Evolutionary conservation across 2,329 filamentous ascomycete species (phyloP).

Genomic region (Orbilia javanica): DNA sequence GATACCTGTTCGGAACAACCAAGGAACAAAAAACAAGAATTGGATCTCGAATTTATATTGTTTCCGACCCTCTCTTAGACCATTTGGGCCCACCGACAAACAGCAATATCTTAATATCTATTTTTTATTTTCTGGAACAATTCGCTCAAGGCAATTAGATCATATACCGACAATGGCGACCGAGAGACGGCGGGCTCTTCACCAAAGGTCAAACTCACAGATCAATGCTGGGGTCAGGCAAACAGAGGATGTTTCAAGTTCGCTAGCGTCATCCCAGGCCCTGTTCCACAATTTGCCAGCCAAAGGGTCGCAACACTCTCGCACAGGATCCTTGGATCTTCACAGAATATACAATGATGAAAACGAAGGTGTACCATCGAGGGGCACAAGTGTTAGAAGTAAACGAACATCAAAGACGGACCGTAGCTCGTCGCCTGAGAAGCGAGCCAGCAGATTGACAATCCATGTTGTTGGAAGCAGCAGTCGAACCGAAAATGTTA

Average conservation of each 20-base stretch:
- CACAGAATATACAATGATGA: slow-evolving; percentile 52
- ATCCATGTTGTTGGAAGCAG: slow-evolving; percentile 42
- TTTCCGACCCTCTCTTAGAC: slow-evolving; percentile 30
- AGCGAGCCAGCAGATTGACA: slow-evolving; percentile 40
- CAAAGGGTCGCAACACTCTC: slow-evolving; percentile 56
- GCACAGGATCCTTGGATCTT: slow-evolving; percentile 47
- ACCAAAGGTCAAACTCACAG: slow-evolving; percentile 58
- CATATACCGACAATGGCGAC: slow-evolving; percentile 38
- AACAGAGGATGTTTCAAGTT: slow-evolving; percentile 57
- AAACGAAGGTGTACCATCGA: slow-evolving; percentile 51
- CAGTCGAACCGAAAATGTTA: slow-evolving; percentile 46
- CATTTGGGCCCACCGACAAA: slow-evolving; percentile 46
- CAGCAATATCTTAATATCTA: slow-evolving; percentile 43
- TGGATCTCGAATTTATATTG: slow-evolving; percentile 34
- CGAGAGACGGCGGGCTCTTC: slow-evolving; percentile 55
- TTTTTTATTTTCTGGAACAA: slow-evolving; percentile 44
- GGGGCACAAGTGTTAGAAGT: slow-evolving; percentile 57
- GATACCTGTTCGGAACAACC: slow-evolving; percentile 45
- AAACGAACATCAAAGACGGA: slow-evolving; percentile 56
- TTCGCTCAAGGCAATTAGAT: slow-evolving; percentile 40
- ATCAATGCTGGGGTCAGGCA: slow-evolving; percentile 58
- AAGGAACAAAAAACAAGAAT: slow-evolving; percentile 7
- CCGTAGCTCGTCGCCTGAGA: slow-evolving; percentile 51
- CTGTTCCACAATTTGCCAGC: slow-evolving; percentile 58
- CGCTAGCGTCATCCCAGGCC: slow-evolving; percentile 57